Evolutionary conservation across 768 basidiomycete species (phyloP), one percentile per base, ranked within the genome.

Genomic region (Tricholoma saponaceum): DNA sequence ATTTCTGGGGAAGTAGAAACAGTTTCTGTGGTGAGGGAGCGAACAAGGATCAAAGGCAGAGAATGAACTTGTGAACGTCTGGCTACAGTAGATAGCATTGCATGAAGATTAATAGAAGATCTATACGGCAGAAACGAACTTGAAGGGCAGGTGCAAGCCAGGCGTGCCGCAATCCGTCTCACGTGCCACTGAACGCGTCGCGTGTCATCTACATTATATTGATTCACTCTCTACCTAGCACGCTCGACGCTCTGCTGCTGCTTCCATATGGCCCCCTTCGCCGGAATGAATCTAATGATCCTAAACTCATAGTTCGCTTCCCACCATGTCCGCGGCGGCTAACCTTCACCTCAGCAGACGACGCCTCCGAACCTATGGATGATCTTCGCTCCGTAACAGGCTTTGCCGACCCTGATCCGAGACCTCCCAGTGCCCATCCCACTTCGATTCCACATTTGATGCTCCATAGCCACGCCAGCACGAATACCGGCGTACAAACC

Each of bases 391-490:
- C 46, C 51, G 22, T 53, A 16, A 50, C 56, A n/a, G 52, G 28
- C 52, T 57, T 64, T 13, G 43, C 56, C 18, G 55, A 53, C 20
- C 46, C 51, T 14, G 56, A 16, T 44, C 63, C 73, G 18, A 85
- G 70, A 0, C 87, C 87, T 4, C 83, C 82, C 9, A 90, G 67
- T 12, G 87, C 90, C 95, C 94, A 96, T 8, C 83, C 76, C 35
- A 86, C 86, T 64, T 95, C 86, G 22, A 94, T 67, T 20, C 89
- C 82, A 49, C 89, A 86, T 62, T 86, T 88, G 69, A 93, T 84
- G 51, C 90, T 91, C 93, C 93, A 97, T 14, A 94, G 66, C 91
- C 91, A 98, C n/a, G 83, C 78, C 26, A 92, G 69, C 6, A 77
- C 81, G 67, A 98, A 96, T 16, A 96, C 84, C 1, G 85, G 87